Conservation (phyloP, 805 yeast species). For the Zygosaccharomyces bisporus region DNA sequence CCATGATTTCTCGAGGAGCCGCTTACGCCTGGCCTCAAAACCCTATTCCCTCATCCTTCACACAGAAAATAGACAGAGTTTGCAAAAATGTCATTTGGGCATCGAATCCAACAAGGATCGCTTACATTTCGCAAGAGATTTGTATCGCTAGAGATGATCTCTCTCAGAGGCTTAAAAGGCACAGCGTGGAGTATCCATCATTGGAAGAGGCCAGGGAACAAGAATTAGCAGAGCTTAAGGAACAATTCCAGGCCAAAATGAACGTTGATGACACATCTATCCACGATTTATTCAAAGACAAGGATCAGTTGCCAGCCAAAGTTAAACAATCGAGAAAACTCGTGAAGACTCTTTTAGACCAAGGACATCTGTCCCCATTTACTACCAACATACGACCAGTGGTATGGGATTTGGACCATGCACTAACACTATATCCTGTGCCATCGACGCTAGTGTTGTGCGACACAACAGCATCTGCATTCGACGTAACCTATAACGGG, state of each 20-base stretch:
- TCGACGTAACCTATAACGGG: constrained; percentile 76
- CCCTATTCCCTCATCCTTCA: constrained; percentile 67
- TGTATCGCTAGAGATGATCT: constrained; percentile 70
- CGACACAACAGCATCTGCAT: constrained; percentile 68
- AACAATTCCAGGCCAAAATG: constrained; percentile 11
- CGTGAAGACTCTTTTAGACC: constrained; percentile 79
- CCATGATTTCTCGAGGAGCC: constrained; percentile 61
- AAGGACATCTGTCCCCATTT: constrained; percentile 85
- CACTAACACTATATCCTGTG: constrained; percentile 68
- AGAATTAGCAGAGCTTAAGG: constrained; percentile 22
- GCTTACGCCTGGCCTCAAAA: constrained; percentile 66
- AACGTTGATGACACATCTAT: constrained; percentile 27
- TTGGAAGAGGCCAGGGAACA: constrained; percentile 34
- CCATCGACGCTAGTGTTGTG: constrained; percentile 64
- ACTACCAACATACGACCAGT: constrained; percentile 56
- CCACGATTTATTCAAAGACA: constrained; percentile 30
- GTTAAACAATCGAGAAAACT: constrained; percentile 61
- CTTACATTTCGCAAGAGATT: constrained; percentile 80
- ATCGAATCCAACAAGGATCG: constrained; percentile 76
- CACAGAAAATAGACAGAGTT: constrained; percentile 59
- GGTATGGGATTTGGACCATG: constrained; percentile 64
- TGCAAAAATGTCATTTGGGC: constrained; percentile 54
- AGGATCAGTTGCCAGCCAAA: constrained; percentile 44
- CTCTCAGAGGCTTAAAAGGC: constrained; percentile 64
- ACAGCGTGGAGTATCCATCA: constrained; percentile 55